Base-by-base conservation (phyloP, 495 filamentous ascomycete genomes). In the Tuber indicum region DNA sequence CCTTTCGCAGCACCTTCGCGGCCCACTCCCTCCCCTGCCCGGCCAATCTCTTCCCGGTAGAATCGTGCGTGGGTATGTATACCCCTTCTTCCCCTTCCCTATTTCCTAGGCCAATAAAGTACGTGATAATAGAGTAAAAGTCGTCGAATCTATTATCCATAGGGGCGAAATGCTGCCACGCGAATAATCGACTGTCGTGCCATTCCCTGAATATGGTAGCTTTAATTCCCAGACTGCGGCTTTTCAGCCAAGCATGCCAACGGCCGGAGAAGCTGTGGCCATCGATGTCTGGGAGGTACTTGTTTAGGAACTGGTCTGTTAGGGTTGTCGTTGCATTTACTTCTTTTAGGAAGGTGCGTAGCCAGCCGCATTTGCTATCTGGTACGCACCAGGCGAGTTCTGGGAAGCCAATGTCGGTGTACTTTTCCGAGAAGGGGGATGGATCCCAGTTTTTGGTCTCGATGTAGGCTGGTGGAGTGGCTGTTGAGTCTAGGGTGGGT, bases 121-220 rank as follows among this genome's bases (percentile, higher is more conserved):
- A 95, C 75, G 92, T 90, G 87, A 96, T 89, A 19, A 96, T 88
- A 3, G 89, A 90, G 73, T 90, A 94, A 70, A 93, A 85, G 82
- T 96, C 93, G 49, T 89, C 86, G 77, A 91, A 94, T 21, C 90
- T 87, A 81, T 91, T 94, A 81, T 95, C 93, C 91, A 96, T 92
- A 1, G 93, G 93, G n/a, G 93, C 91, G 79, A 90, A 93, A 79
- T 93, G 91, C 74, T 88, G 88, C 91, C 91, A 93, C 17, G 90
- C 86, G 36, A 91, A 86, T 12, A 93, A 84, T 36, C 91, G 85
- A 49, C 87, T 89, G 80, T 93, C 91, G 76, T 93, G 91, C 91
- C 91, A 93, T 84, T 93, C 92, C 16, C 88, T 86, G 86, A 91
- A 93, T 47, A 93, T 87, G 12, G 91, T 92, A 1, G 91, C 89